Evolutionary conservation across 2,329 filamentous ascomycete species (phyloP), one percentile per base, ranked within the genome.

Genomic region (Septoria petroselini): DNA sequence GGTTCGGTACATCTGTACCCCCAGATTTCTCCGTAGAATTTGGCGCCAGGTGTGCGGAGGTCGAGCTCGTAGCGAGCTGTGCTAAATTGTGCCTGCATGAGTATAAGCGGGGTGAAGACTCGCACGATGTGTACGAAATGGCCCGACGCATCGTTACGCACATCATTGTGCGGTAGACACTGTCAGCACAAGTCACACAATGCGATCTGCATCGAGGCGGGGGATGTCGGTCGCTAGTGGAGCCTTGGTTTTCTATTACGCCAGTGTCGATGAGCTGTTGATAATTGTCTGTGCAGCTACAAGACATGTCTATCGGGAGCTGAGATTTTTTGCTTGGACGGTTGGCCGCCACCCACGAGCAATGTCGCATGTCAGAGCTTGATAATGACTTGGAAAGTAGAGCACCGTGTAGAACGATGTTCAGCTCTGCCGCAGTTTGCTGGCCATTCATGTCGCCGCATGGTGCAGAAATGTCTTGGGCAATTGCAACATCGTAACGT

Each of bases 21-120:
- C 39, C 39, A 41, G 39, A 41, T 41, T 41, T 41, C 39, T 41
- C 39, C 39, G 39, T 14, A 41, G 17, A 29, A 29, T 25, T 41
- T 41, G 39, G 39, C 39, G 23, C 23, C 5, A 5, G 5, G 23
- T 27, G 5, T 41, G 23, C 18, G 39, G 39, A 41, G 39, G 39
- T 31, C 39, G 39, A 41, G 39, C 39, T 41, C 39, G 14, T 31
- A 41, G 23, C 39, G 25, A 14, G 39, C 14, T 11, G n/a, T 25
- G 8, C 18, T 41, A 41, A 25, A 41, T 41, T 41, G 39, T 41
- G 27, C 25, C 21, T 41, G 39, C 39, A 41, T 30, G 39, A 19
- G 5, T 30, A 15, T 14, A 29, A 12, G 39, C 39, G 39, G 39
- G 39, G 39, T 41, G 23, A 27, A 27, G 5, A 27, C 23, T 27